A percentile compares a stretch with the other conserved stretches of the same genome.
These are phyloP conservation scores for Paracamarosporium sp. DNA, from an alignment of 2,329 filamentous ascomycete genomes.

Conservation along the genomic window DNA sequence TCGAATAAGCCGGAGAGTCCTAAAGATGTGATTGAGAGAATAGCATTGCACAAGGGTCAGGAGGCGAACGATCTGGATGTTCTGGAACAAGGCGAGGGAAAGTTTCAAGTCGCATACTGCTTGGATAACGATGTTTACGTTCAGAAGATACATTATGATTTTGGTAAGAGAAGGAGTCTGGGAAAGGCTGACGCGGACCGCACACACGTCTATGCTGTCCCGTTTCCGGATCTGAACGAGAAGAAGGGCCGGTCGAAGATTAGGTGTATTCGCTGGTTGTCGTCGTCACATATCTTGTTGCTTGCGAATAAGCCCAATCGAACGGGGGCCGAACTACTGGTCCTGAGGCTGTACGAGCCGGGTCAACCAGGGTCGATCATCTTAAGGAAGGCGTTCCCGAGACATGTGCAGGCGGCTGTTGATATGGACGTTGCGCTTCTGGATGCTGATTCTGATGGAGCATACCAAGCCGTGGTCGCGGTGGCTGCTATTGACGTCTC, in stretches of 20 bases:
- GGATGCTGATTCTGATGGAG: conserved; percentile 62
- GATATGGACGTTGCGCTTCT: conserved; percentile 80
- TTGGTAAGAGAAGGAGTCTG: conserved; percentile 47
- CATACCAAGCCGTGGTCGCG: conserved; percentile 80
- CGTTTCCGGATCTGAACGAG: conserved; percentile 40
- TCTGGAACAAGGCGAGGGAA: conserved; percentile 64
- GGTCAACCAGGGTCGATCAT: conserved; percentile 55
- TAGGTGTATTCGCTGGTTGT: conserved; percentile 63
- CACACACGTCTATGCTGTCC: conserved; percentile 38
- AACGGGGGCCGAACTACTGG: conserved; percentile 61
- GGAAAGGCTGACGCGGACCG: conserved; percentile 30
- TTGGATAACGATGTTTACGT: conserved; percentile 77
- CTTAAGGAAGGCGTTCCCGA: conserved; percentile 66
- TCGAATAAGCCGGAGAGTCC: conserved; percentile 54
- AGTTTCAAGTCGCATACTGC: conserved; percentile 79
- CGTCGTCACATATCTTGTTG: conserved; percentile 60
- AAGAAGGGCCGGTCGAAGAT: conserved; percentile 58
- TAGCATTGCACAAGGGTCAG: conserved; percentile 57
- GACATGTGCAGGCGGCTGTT: conserved; percentile 74
- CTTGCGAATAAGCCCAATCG: conserved; percentile 63
- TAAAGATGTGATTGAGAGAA: conserved; percentile 61
- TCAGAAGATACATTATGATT: conserved; percentile 64
- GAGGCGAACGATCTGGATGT: conserved; percentile 76
- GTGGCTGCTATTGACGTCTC: conserved; percentile 81
- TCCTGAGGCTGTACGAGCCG: conserved; percentile 66